Evolutionary conservation across 177 flowering plant species (phyloP).

Genomic region (Tripterygium wilfordii): DNA sequence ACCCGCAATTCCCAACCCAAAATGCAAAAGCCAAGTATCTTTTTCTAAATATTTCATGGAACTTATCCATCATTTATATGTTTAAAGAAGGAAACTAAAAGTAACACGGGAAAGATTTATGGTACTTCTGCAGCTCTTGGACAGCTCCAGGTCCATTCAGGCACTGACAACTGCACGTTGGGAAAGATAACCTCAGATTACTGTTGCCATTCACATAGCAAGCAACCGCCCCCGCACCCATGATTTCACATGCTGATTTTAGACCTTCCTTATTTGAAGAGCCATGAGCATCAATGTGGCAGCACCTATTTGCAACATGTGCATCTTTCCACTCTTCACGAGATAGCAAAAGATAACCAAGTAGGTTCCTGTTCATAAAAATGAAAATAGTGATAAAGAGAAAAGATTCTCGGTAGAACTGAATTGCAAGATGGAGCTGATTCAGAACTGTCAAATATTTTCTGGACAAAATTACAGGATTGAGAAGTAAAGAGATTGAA

Average conservation of each 20-base stretch:
- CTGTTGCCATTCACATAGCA: conserved; percentile 47
- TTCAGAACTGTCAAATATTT: too few species aligned
- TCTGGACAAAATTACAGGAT: too few species aligned
- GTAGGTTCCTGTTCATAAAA: conserved; percentile 60
- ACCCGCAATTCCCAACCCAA: too few species aligned
- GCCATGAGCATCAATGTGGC: conserved; percentile 26
- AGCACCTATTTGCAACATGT: conserved; percentile 52
- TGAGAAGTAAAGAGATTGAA: too few species aligned
- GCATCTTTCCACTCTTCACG: conserved; percentile 40
- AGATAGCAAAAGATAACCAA: conserved; percentile 60
- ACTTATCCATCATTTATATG: not conserved
- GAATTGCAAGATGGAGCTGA: too few species aligned
- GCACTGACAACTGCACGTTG: conserved; percentile 49
- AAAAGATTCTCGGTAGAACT: not conserved
- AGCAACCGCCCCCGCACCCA: conserved; percentile 70
- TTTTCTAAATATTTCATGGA: too few species aligned
- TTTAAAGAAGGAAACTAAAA: not conserved
- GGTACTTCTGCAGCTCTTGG: conserved; percentile 63
- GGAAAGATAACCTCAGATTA: conserved; percentile 40
- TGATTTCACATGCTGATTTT: conserved; percentile 53
- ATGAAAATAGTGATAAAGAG: not conserved
- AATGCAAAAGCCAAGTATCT: not conserved
- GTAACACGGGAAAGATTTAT: not conserved
- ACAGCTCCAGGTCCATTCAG: conserved; percentile 26
- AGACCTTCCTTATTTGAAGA: conserved; percentile 24